Base-by-base conservation (phyloP, 2,329 filamentous ascomycete species). In the Epichloe sibirici region DNA sequence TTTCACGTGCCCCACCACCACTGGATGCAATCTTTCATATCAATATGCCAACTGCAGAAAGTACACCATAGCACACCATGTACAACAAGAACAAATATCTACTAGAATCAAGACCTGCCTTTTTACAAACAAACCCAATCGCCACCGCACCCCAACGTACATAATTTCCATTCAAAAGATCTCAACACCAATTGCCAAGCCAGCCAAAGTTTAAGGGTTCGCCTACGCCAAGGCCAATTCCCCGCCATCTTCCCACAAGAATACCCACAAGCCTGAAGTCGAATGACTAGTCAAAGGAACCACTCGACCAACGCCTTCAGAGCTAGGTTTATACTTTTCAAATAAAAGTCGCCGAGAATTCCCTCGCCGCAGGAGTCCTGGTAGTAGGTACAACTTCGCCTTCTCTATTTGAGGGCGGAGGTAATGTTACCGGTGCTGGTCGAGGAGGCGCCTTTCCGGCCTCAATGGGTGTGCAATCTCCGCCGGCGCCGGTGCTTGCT, bases 401-500 rank as follows among this genome's bases (percentile, higher is more conserved):
- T 31, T 51, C 53, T 34, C 38, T 51, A 11, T 45, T 31, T 23
- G 56, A 49, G 5, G 62, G 59, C 2, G 61, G 58, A 2, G 66
- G 59, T 11, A 67, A 51, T 5, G 64, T 64, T 6, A 65, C 57
- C 3, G 65, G 63, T 21, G 56, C 54, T 3, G 65, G 65, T 13
- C 65, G 56, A 23, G 67, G 66, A 5, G 66, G 66, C 5, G 63
- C 67, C 49, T 56, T 66, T 49, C 58, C 62, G 3, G 62, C 65
- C 51, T 69, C 66, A 1, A 66, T 56, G 8, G 65, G 59, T 28
- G 51, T 62, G 11, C 54, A 52, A 35, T 52, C 58, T 7, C 17
- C 31, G 3, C 13, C 45, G 4, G 31, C 28, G n/a, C 39, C 40
- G 12, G 38, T 44, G 25, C 23, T 48, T 39, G 49, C 49, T 17